phyloP scores from a whole-genome alignment of 345 rosid genomes.

The Boechera retrofracta region DNA sequence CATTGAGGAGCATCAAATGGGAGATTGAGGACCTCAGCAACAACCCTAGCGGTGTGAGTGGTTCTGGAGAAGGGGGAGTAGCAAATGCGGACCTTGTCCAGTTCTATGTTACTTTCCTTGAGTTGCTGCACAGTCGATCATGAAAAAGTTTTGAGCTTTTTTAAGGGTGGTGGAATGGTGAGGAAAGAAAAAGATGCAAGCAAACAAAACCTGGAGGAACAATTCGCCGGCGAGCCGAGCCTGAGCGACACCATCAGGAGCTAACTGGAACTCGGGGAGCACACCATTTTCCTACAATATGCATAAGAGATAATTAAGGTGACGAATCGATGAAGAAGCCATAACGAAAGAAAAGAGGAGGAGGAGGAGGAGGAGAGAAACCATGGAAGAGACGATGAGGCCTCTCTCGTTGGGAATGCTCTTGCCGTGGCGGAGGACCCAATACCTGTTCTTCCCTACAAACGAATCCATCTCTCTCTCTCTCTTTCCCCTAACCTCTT shows the following conservation, averaged over 20 bases:
- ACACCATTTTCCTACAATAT: constrained; percentile 67
- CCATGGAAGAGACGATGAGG: constrained; percentile 79
- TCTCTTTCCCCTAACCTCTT: background rate
- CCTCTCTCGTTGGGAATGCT: constrained; percentile 94
- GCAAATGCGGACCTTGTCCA: constrained; percentile 77
- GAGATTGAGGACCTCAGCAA: constrained; percentile 66
- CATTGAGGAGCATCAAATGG: constrained; percentile 80
- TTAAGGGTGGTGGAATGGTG: background rate
- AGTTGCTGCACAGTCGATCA: constrained; percentile 57
- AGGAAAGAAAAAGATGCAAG: background rate
- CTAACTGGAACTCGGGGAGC: constrained; percentile 66
- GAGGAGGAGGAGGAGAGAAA: constrained; percentile 20
- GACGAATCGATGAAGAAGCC: no score
- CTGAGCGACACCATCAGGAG: constrained; percentile 74
- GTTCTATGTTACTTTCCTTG: constrained; percentile 57
- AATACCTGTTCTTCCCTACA: constrained; percentile 65
- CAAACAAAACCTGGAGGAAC: constrained; percentile 62
- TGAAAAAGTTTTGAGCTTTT: background rate
- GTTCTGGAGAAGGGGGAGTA: constrained; percentile 95
- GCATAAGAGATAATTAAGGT: no score
- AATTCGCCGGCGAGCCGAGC: constrained; percentile 75
- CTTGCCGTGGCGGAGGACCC: constrained; percentile 86
- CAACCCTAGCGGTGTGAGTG: constrained; percentile 77
- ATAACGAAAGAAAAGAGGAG: background rate
- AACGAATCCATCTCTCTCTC: background rate